Percentiles rank a stretch among this genome's conserved stretches.
These are phyloP conservation scores for Aegilops longissima DNA, from an alignment of 176 grass and related monocot genomes.

Conservation along the genomic window DNA sequence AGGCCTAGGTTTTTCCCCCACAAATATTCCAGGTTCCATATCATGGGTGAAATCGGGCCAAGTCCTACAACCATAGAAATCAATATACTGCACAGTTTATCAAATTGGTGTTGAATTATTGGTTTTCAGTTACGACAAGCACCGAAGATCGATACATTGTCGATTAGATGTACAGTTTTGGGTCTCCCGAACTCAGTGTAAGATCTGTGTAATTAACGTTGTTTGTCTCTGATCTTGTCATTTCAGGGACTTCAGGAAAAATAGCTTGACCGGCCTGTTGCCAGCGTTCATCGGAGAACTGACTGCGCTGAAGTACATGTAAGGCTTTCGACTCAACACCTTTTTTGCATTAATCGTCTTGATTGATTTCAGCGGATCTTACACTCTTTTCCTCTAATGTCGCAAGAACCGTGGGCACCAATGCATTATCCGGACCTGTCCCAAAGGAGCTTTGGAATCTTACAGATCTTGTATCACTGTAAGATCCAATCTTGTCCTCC, in stretches of 20 bases:
- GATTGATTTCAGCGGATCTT: not conserved
- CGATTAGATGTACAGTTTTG: not conserved
- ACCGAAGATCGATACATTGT: not conserved
- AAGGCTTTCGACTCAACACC: not conserved
- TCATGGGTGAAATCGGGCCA: not conserved
- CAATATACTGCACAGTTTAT: not conserved
- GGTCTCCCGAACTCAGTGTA: not conserved
- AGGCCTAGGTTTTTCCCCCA: not conserved
- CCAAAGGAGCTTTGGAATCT: constrained; percentile 86
- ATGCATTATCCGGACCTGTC: constrained; percentile 79
- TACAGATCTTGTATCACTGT: constrained; percentile 54
- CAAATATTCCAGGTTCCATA: not conserved
- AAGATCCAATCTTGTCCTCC: constrained; percentile 24
- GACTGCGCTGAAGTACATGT: constrained; percentile 63
- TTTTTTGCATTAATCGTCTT: not conserved
- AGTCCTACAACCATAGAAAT: not conserved
- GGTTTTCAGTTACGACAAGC: not conserved
- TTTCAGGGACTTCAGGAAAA: constrained; percentile 66
- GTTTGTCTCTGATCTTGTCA: constrained; percentile 14
- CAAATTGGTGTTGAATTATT: not conserved
- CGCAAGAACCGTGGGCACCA: constrained; percentile 55
- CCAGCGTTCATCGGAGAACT: constrained; percentile 84
- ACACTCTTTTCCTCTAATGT: constrained; percentile 28
- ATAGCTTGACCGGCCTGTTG: constrained; percentile 62
- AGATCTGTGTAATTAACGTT: not conserved